These are phyloP conservation scores for Apium graveolens DNA, from an alignment of 129 eudicot species.

Conservation along the genomic window DNA sequence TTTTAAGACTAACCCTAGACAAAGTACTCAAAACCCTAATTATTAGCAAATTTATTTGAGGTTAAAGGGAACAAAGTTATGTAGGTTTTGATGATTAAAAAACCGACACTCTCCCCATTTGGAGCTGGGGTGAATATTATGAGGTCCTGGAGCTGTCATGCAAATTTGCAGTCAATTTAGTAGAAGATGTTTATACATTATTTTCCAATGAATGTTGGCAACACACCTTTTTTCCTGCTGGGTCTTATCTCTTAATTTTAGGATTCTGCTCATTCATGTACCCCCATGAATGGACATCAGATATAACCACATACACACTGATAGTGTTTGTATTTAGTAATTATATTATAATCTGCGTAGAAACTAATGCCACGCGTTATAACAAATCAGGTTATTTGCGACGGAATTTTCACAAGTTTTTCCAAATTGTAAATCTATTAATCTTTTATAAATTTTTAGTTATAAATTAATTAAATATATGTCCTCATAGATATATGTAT, in stretches of 20 bases:
- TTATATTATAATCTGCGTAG: too few species aligned
- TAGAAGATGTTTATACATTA: background rate
- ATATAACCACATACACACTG: background rate
- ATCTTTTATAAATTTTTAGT: too few species aligned
- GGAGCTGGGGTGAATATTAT: background rate
- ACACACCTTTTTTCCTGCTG: conserved; percentile 1
- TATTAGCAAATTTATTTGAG: conserved; percentile 1
- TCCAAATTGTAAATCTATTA: too few species aligned
- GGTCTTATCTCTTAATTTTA: conserved; percentile 9
- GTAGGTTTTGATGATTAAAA: background rate
- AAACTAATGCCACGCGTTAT: too few species aligned
- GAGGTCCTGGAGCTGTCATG: background rate
- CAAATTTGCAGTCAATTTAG: background rate
- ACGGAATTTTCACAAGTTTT: too few species aligned
- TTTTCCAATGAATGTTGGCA: background rate
- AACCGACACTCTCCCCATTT: background rate
- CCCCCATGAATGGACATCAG: conserved; percentile 23
- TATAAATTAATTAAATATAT: too few species aligned
- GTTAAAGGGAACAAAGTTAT: background rate
- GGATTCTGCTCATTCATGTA: conserved; percentile 30
- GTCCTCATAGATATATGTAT: too few species aligned
- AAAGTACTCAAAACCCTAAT: conserved; percentile 21
- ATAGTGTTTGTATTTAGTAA: background rate
- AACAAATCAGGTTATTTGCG: too few species aligned
- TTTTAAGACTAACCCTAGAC: conserved; percentile 17